Evolutionary conservation across 805 yeast species (phyloP).

Genomic region (Komagataella pastoris): DNA sequence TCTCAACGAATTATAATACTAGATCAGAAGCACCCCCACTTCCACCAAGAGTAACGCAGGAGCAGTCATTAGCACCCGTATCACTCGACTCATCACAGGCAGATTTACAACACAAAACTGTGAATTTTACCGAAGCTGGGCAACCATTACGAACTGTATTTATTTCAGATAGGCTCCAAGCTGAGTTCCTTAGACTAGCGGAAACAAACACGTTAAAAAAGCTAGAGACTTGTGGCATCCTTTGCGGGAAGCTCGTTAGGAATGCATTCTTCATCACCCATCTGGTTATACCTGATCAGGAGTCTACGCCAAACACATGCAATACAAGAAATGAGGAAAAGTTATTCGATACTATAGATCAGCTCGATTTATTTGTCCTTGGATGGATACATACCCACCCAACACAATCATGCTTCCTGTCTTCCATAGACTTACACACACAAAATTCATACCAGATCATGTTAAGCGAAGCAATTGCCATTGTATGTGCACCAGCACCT

Average conservation of each 20-base stretch:
- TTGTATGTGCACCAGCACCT: conserved; percentile 46
- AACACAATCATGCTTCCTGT: conserved; percentile 55
- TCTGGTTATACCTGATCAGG: conserved; percentile 49
- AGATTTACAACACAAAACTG: conserved; percentile 21
- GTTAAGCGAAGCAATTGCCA: conserved; percentile 58
- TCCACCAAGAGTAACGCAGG: not conserved
- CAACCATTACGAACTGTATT: conserved; percentile 37
- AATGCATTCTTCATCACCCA: conserved; percentile 55
- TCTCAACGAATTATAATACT: not conserved
- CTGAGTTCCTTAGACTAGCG: conserved; percentile 32
- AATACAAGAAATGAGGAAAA: conserved; percentile 46
- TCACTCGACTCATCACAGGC: not conserved
- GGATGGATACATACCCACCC: conserved; percentile 76
- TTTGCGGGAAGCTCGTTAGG: conserved; percentile 46
- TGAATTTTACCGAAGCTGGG: conserved; percentile 40
- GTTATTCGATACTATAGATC: conserved; percentile 41
- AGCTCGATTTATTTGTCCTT: conserved; percentile 41
- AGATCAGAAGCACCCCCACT: not conserved
- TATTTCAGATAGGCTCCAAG: conserved; percentile 30
- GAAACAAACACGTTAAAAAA: conserved; percentile 31
- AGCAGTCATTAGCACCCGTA: not conserved
- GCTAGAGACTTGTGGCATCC: conserved; percentile 55
- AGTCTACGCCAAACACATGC: conserved; percentile 50
- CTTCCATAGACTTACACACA: conserved; percentile 56
- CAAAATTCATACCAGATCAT: conserved; percentile 56